Percentiles rank a stretch among this genome's conserved stretches.
Conservation (phyloP, 2,329 filamentous ascomycete genomes). For the Rachicladosporium sp. region DNA sequence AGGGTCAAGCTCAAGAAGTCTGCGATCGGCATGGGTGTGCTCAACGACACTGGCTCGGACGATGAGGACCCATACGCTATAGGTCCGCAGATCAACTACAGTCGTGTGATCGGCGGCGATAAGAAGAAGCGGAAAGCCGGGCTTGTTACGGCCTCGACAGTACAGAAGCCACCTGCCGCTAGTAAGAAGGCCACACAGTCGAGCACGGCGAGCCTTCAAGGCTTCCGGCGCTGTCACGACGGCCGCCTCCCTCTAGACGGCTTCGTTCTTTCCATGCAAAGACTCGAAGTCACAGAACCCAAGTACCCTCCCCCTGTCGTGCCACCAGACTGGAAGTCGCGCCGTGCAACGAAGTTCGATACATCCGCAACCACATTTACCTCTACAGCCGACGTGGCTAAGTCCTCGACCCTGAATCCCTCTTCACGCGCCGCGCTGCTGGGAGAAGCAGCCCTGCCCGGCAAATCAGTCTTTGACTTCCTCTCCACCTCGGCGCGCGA, state of each 20-base stretch:
- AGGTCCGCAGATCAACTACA: conserved; percentile 82
- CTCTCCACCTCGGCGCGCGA: conserved; percentile 67
- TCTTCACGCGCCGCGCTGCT: conserved; percentile 65
- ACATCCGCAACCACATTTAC: conserved; percentile 31
- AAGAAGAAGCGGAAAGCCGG: conserved; percentile 46
- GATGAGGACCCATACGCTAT: conserved; percentile 92
- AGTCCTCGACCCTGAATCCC: conserved; percentile 61
- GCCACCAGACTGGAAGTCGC: conserved; percentile 61
- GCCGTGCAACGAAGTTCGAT: conserved; percentile 32
- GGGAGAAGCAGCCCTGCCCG: conserved; percentile 68
- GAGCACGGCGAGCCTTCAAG: conserved; percentile 28
- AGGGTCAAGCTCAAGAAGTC: conserved; percentile 45
- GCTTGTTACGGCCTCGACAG: conserved; percentile 14
- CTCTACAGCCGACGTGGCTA: conserved; percentile 67
- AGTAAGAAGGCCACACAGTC: conserved; percentile 39
- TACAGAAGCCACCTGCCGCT: conserved; percentile 53
- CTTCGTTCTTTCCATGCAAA: conserved; percentile 55
- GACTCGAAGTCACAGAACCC: conserved; percentile 30
- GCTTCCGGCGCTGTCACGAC: conserved; percentile 65
- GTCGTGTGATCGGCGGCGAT: conserved; percentile 64
- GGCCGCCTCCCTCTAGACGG: conserved; percentile 68
- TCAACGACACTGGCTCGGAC: conserved; percentile 90
- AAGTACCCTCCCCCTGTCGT: conserved; percentile 55
- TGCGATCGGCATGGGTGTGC: conserved; percentile 73
- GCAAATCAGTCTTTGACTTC: conserved; percentile 93